phyloP scores from a whole-genome alignment of 2,329 filamentous ascomycete species.

The Clarireedia homoeocarpa region DNA sequence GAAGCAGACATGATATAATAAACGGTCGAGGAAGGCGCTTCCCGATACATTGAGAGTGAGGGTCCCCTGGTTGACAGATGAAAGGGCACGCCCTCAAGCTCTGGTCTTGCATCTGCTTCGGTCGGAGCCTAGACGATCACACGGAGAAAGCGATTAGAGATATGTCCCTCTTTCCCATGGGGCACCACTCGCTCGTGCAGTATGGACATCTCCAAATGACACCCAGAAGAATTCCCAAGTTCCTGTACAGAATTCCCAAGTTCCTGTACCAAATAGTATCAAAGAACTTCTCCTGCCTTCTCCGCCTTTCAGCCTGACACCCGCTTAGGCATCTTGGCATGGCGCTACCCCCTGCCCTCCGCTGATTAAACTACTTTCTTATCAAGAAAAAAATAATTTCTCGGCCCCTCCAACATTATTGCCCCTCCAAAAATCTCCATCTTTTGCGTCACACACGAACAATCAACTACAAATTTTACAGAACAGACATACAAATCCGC shows the following conservation, averaged over 20 bases:
- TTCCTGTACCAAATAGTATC: not conserved
- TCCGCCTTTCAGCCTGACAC: constrained; percentile 16
- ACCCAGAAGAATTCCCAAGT: not conserved
- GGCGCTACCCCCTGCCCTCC: not conserved
- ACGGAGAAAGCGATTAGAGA: too few species aligned
- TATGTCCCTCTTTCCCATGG: too few species aligned
- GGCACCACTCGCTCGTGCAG: too few species aligned
- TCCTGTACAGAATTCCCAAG: not conserved
- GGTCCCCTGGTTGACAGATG: too few species aligned
- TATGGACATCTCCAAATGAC: too few species aligned
- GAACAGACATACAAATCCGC: not conserved
- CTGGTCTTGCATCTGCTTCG: too few species aligned
- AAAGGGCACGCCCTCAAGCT: too few species aligned
- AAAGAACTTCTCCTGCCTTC: constrained; percentile 3
- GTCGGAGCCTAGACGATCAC: too few species aligned
- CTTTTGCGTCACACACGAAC: constrained; percentile 1
- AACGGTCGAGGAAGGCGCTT: not conserved
- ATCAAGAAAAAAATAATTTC: constrained; percentile 17
- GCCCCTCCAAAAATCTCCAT: constrained; percentile 20
- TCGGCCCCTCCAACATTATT: constrained; percentile 6
- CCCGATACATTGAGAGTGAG: too few species aligned
- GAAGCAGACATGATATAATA: constrained; percentile 25
- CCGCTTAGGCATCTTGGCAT: constrained; percentile 7
- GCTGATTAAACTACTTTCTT: not conserved
- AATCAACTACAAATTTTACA: not conserved